These are phyloP conservation scores for Pseudocercospora ulei DNA, from an alignment of 2,329 filamentous ascomycete species.

Conservation along the genomic window DNA sequence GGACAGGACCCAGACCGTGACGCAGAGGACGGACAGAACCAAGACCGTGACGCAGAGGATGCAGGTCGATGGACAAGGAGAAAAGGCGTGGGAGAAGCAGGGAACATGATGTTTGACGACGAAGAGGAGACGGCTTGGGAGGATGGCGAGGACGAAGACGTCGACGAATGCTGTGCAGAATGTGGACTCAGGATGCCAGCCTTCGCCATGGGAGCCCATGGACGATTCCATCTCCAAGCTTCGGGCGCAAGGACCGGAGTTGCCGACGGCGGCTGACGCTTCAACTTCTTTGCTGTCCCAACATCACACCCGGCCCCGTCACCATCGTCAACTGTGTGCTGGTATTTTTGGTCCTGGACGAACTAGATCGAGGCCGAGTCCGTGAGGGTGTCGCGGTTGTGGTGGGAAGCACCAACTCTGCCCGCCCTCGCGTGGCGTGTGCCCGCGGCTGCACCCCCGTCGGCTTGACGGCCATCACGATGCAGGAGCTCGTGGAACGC, in stretches of 20 bases:
- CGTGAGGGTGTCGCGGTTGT: no score
- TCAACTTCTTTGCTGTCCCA: conserved; percentile 1
- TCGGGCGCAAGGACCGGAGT: not conserved
- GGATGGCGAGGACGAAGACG: conserved; percentile 19
- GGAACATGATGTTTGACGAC: conserved; percentile 11
- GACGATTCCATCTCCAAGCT: conserved; percentile 41
- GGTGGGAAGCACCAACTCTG: no score
- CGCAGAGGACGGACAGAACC: not conserved
- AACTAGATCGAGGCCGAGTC: no score
- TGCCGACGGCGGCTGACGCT: not conserved
- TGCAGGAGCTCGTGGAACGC: conserved; percentile 10
- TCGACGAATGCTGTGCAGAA: conserved; percentile 35
- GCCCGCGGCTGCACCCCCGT: not conserved
- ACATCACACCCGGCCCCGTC: no score
- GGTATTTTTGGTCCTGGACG: no score
- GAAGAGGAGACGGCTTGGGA: conserved; percentile 21
- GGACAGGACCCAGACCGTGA: not conserved
- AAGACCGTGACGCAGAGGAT: not conserved
- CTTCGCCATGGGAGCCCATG: conserved; percentile 52
- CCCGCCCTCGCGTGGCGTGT: no score
- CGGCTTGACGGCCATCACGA: not conserved
- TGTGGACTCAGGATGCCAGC: conserved; percentile 49
- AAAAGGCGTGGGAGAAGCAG: conserved; percentile 4
- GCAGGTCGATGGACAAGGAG: not conserved
- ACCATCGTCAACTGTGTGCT: no score